These are phyloP conservation scores for Dactylellina drechsleri DNA, from an alignment of 2,329 filamentous ascomycete genomes.

Conservation along the genomic window DNA sequence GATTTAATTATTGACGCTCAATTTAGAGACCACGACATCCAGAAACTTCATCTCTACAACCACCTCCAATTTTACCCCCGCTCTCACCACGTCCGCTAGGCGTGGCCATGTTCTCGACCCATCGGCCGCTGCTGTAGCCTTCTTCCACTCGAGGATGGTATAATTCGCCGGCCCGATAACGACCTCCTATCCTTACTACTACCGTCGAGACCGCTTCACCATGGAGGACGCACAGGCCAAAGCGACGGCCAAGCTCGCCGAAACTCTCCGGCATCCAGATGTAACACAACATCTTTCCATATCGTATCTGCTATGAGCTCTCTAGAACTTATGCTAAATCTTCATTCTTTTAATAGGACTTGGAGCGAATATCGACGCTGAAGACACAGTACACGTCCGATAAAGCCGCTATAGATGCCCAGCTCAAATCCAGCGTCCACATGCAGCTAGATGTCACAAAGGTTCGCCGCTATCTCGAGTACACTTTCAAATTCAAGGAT, in stretches of 20 bases:
- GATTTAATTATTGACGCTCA: no score
- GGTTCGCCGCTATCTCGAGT: conserved; percentile 28
- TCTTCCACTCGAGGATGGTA: conserved; percentile 33
- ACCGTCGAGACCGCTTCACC: conserved; percentile 54
- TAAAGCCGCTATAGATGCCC: conserved; percentile 88
- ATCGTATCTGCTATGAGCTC: neutral
- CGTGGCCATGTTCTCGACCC: conserved; percentile 25
- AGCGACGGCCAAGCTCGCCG: conserved; percentile 79
- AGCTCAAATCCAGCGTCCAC: conserved; percentile 85
- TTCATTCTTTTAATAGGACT: conserved; percentile 66
- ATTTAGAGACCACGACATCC: no score
- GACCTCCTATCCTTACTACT: conserved; percentile 18
- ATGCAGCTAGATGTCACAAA: conserved; percentile 93
- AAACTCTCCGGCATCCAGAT: conserved; percentile 92
- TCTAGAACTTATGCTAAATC: conserved; percentile 4
- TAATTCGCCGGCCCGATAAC: conserved; percentile 26
- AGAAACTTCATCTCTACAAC: conserved; percentile 1
- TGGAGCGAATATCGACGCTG: conserved; percentile 91
- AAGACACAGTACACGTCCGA: conserved; percentile 94
- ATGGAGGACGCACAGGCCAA: conserved; percentile 73
- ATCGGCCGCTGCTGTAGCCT: conserved; percentile 4
- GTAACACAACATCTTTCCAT: conserved; percentile 34
- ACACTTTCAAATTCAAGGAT: neutral
- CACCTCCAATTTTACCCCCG: neutral
- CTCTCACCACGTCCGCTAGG: conserved; percentile 3